Base-by-base conservation (phyloP, 306 rosid genomes). In the Dryas alaskensis region DNA sequence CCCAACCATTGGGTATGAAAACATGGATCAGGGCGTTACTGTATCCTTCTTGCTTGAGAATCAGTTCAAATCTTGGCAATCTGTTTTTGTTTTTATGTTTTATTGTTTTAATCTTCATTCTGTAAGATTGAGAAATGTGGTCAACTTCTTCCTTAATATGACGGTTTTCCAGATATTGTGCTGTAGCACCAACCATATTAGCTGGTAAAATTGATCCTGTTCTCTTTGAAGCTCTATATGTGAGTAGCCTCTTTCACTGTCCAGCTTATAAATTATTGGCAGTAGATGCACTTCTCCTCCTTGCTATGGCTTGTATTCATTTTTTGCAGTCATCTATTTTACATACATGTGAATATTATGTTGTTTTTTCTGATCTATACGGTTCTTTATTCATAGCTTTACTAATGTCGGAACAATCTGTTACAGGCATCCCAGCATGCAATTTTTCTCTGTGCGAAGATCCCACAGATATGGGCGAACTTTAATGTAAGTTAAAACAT, bases 391-490 rank as follows among this genome's bases (percentile, higher is more conserved):
- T 31, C 75, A 58, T 60, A 62, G 17, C 22, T 72, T 73, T 76
- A 63, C 77, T 82, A n/a, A 86, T 70, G 75, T 40, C 66, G 72
- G 64, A 78, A 65, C 79, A 65, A 74, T 84, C 55, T 80, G 52
- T 85, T 82, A 57, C 89, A 94, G 99, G 98, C 96, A 81, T 92
- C 90, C 64, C 97, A 92, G 66, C 97, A 94, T 88, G 95, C 82
- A 45, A 86, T 94, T 77, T 94, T 94, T 79, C 98, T 94, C 53
- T 83, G 79, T 81, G 92, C 99, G 73, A 90, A 92, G 90, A 86
- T 94, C 77, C 99, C 99, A 25, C 99, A 94, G 85, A 90, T 94
- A 84, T 90, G 95, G 98, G 83, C 76, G 67, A 94, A 94, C 84
- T 94, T 92, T 70, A 88, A 96, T 54, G 97, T 94, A 81, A 94